Base-by-base conservation (phyloP, 2,329 filamentous ascomycete genomes). In the Colletotrichum caudatum region DNA sequence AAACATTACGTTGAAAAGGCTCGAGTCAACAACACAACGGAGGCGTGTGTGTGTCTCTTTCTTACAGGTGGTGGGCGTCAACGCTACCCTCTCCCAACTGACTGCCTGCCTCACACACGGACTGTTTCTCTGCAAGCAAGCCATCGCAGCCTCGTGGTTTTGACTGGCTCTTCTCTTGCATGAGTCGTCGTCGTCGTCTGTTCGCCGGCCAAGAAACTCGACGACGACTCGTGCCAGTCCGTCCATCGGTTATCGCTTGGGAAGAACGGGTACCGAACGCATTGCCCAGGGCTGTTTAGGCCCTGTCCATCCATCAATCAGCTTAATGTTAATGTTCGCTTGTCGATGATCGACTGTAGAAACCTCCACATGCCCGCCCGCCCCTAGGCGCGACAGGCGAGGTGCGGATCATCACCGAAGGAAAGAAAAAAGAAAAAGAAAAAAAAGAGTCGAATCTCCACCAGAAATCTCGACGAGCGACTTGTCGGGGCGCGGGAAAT, bases 281-380 rank as follows among this genome's bases (percentile, higher is more conserved):
- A 54, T 23, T 41, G 26, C 35, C 29, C 69, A 64, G 65, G 53
- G 59, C 56, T 72, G 56, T 50, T 57, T 69, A 59, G 46, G 69
- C 69, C 64, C 65, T 69, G 66, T 60, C 29, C 29, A 4, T 29
- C 29, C 29, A 29, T 29, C 66, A 54, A 72, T 69, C 69, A 51
- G 44, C 59, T 51, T 58, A 35, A 29, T 71, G 35, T 51, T 58
- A 35, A 29, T 71, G 35, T 46, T 69, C 63, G 44, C 48, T 50
- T 58, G 50, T 64, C 46, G 64, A n/a, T 64, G 69, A 72, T 72
- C 69, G 66, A 60, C 69, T 48, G 46, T n/a, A 23, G 48, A 60
- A 33, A 33, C 46, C 54, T 64, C 65, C 69, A 64, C 69, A 54
- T 23, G 20, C 37, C 41, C 16, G 6, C 41, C 41, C 41, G 18